Base-by-base conservation (phyloP, 2,329 filamentous ascomycete genomes). In the Botryotinia convoluta region DNA sequence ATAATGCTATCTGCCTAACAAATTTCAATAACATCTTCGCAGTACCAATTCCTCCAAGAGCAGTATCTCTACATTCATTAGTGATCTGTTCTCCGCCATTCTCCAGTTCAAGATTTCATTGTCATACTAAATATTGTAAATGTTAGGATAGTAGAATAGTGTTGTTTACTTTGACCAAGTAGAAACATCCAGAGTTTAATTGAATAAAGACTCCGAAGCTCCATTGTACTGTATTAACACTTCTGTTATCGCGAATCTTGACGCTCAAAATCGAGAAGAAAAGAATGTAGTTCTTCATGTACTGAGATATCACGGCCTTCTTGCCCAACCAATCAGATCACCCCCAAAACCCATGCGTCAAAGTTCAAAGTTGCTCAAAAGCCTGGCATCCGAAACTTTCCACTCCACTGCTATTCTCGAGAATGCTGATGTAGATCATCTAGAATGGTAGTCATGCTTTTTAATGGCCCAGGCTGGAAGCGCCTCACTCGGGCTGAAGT, bases 381-480 rank as follows among this genome's bases (percentile, higher is more conserved):
- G 7, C n/a, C 48, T 35, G 20, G 32, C 48, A 26, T 39, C 26
- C 10, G 3, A 26, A 42, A 32, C 20, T 4, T 26, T 32, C 65
- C 6, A 42, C 7, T 26, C 26, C 48, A 62, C 26, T 62, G 35
- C 14, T n/a, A 42, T 42, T n/a, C 22, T 62, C 60, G 22, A n/a
- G 3, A 39, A 9, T 39, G 26, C 60, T n/a, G 16, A n/a, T 39
- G 32, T 20, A 44, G 22, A 14, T 72, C 9, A 51, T 39, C 44
- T 68, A 39, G 74, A 42, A 62, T 77, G 75, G 48, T 77, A 78
- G 35, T 78, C 75, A 72, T 78, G 77, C 3, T 73, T 71, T 35
- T 68, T 75, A 4, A 77, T 77, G 35, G 74, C 74, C 77, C 77
- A 78, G 8, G 57, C 61, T 6, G 77, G 77, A 62, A 78, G 62